Base-by-base conservation (phyloP, 78 protist species). In the Capsaspora owczarzaki region DNA sequence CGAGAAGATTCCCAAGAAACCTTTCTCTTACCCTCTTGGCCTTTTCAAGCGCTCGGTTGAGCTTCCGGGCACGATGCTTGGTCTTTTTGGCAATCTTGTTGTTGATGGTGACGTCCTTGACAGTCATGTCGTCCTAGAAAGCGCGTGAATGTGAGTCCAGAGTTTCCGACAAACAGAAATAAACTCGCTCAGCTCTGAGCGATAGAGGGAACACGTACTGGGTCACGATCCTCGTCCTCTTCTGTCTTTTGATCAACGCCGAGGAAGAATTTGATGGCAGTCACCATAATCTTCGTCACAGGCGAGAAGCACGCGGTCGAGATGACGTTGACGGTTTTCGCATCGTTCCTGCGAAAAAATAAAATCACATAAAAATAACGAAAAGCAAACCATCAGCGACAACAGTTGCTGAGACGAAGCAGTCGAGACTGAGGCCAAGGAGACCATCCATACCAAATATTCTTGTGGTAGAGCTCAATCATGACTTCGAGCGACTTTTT, bases 281-380 rank as follows among this genome's bases (percentile, higher is more conserved):
- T 76, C 29, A 68, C 43, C 10, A 83, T 37, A n/a, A 91, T 76
- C 72, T 90, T 91, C 23, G 86, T 43, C 60, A 74, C 76, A 33
- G 69, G 70, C 49, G 91, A 85, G 74, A 92, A 85, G 61, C 89
- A 80, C 33, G 94, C 96, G 25, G 56, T 61, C 29, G 87, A 49
- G 78, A 95, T 82, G 37, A 90, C 96, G 75, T 95, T 92, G 29
- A 93, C 98, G 3, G 93, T 91, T 53, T 89, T 88, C 14, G 74
- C 77, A 49, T 92, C 93, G 38, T 85, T 27, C 84, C 82, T 40
- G 49, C 6, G 27, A 2, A 69, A 12, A 69, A 5, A 69, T 19
- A 76, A 5, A 40, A 4, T 41, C 63, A 76, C 14, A 53, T 8
- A 76, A 4, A 76, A 4, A 76, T 3, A 37, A 12, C 5, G 14